phyloP scores from a whole-genome alignment of 148 eudicot species.

The Agrostemma githago region DNA sequence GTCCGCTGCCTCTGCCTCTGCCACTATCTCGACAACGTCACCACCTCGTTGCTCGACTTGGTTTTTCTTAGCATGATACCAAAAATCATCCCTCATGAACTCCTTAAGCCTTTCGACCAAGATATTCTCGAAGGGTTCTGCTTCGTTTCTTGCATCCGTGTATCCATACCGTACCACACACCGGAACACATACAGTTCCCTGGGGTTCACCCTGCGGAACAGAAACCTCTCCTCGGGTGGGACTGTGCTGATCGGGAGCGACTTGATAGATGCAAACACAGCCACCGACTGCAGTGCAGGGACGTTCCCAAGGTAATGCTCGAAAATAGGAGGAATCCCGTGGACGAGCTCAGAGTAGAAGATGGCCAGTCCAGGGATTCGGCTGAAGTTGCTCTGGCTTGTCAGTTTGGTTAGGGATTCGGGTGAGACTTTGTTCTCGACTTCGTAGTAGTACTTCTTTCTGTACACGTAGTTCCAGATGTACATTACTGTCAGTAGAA shows the following conservation, averaged over 20 bases:
- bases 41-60: neutral
- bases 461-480: slow-evolving; percentile 57
- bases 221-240: slow-evolving; percentile 50
- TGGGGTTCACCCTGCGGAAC: slow-evolving; percentile 55
- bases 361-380: slow-evolving; percentile 56
- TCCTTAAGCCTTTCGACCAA: slow-evolving; percentile 43
- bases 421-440: slow-evolving; percentile 48
- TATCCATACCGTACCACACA: slow-evolving; percentile 68
- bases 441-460: slow-evolving; percentile 55
- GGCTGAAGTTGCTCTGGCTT: slow-evolving; percentile 15
- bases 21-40: neutral
- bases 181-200: slow-evolving; percentile 45
- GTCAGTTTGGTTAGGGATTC: slow-evolving; percentile 41
- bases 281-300: slow-evolving; percentile 58
- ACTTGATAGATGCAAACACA: slow-evolving; percentile 60
- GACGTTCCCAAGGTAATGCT: slow-evolving; percentile 57
- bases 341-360: slow-evolving; percentile 78
- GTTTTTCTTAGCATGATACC: slow-evolving; percentile 1
- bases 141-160: slow-evolving; percentile 37
- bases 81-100: slow-evolving; percentile 34
- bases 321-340: slow-evolving; percentile 74
- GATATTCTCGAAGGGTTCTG: slow-evolving; percentile 45
- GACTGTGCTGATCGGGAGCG: slow-evolving; percentile 51
- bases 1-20: neutral
- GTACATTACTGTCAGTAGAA: slow-evolving; percentile 47